Base-by-base conservation (phyloP, 495 filamentous ascomycete species). In the Penicillium waksmanii region DNA sequence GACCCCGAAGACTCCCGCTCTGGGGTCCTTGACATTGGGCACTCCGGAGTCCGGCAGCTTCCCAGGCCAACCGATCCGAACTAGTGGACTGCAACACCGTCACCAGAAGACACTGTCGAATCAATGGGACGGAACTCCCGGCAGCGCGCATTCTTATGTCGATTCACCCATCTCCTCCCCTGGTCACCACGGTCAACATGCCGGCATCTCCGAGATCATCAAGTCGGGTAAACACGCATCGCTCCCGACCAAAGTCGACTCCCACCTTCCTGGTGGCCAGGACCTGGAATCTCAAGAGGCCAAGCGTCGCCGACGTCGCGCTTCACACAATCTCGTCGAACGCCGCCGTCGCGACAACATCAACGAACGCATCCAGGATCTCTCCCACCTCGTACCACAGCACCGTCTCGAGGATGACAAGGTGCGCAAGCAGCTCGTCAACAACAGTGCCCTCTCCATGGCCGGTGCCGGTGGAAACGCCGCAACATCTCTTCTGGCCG, bases 381-480 rank as follows among this genome's bases (percentile, higher is more conserved):
- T 98, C 5, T 95, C 92, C 62, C 91, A 93, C 66, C 84, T 98
- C 1, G 95, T 98, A 11, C 95, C 95, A 21, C 81, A 87, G 62
- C 95, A 98, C 70, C 88, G 95, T 15, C 82, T 98, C 13, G 95
- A 98, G 65, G 95, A 98, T 69, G 95, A 98, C 72, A 97, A 97
- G 69, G 87, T 98, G 31, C 89, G 92, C 35, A 98, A 98, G 72
- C 90, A 96, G 54, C 86, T 98, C 15, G 85, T 92, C 57, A 97
- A 93, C 69, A 96, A 93, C 62, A 90, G 89, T 2, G 88, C 93
- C 2, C 78, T 97, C 5, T 94, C 93, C 44, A 91, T 92, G 54
- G 87, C 89, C 15, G 83, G 95, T 13, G 82, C 83, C 12, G 85
- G 84, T 27, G 82, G 82, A 31, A 91, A 91, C 67, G 91, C 94